Conservation (phyloP, 371 early-diverging fungal genomes). For the Lichtheimia ornata region DNA sequence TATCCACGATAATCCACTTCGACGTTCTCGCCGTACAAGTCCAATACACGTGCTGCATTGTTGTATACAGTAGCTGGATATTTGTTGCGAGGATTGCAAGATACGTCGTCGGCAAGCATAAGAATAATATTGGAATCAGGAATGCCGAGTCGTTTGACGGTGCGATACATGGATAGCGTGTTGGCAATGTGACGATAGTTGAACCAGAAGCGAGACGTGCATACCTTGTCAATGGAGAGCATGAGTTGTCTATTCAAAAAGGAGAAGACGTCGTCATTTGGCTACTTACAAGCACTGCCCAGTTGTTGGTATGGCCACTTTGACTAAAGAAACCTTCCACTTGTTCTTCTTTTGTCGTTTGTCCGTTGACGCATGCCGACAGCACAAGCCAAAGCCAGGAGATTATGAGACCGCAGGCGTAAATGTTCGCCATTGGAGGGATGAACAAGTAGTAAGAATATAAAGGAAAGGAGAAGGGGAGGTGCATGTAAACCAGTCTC, state of each 20-base stretch:
- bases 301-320: constrained; percentile 90
- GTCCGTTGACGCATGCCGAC: not conserved
- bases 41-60: constrained; percentile 77
- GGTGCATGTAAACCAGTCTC: no score
- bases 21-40: constrained; percentile 92
- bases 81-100: constrained; percentile 93
- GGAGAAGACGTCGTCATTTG: not conserved
- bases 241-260: not conserved
- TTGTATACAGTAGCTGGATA: constrained; percentile 93
- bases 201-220: constrained; percentile 98
- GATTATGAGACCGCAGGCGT: not conserved
- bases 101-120: constrained; percentile 97
- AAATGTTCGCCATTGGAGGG: not conserved
- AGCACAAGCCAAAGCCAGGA: not conserved
- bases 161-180: constrained; percentile 93
- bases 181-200: constrained; percentile 96
- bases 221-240: constrained; percentile 60
- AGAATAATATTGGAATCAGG: constrained; percentile 97
- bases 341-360: constrained; percentile 10
- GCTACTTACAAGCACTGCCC: constrained; percentile 87
- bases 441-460: not conserved
- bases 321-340: constrained; percentile 59
- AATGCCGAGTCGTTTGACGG: constrained; percentile 96
- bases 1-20: constrained; percentile 98
- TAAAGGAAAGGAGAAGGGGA: not conserved